phyloP scores from a whole-genome alignment of 2,329 filamentous ascomycete genomes.

The Trichoderma afroharzianum region DNA sequence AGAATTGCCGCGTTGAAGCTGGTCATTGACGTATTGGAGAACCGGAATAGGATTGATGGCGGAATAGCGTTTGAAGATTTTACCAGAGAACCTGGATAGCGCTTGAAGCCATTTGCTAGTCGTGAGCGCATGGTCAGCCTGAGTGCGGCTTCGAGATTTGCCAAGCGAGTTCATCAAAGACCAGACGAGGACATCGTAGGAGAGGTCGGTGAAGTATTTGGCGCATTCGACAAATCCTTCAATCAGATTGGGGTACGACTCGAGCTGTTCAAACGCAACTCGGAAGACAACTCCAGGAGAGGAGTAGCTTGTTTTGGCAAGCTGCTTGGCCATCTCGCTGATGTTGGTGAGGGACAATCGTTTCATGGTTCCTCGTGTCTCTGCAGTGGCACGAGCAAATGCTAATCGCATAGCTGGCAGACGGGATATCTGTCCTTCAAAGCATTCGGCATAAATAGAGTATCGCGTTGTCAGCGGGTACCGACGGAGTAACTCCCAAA shows the following conservation, averaged over 20 bases:
- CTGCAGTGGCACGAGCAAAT: constrained; percentile 70
- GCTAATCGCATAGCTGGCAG: constrained; percentile 73
- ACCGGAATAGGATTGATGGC: constrained; percentile 81
- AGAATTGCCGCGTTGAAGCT: constrained; percentile 77
- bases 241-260: constrained; percentile 92
- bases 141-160: constrained; percentile 60
- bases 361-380: constrained; percentile 84
- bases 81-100: constrained; percentile 84
- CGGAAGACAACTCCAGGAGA: constrained; percentile 90
- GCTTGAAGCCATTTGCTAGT: constrained; percentile 92
- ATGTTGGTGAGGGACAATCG: constrained; percentile 85
- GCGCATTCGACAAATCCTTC: constrained; percentile 93
- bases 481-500: constrained; percentile 76
- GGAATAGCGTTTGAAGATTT: constrained; percentile 81
- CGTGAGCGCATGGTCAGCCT: constrained; percentile 61
- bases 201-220: constrained; percentile 87
- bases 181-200: constrained; percentile 92
- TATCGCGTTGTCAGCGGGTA: constrained; percentile 77
- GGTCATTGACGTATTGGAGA: constrained; percentile 82
- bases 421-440: constrained; percentile 71
- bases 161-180: constrained; percentile 74
- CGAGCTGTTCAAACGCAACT: constrained; percentile 83
- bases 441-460: constrained; percentile 92
- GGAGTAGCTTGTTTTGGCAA: constrained; percentile 89
- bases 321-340: constrained; percentile 75